Evolutionary conservation across 2,329 filamentous ascomycete species (phyloP).

Genomic region (Epichloe glyceriae): DNA sequence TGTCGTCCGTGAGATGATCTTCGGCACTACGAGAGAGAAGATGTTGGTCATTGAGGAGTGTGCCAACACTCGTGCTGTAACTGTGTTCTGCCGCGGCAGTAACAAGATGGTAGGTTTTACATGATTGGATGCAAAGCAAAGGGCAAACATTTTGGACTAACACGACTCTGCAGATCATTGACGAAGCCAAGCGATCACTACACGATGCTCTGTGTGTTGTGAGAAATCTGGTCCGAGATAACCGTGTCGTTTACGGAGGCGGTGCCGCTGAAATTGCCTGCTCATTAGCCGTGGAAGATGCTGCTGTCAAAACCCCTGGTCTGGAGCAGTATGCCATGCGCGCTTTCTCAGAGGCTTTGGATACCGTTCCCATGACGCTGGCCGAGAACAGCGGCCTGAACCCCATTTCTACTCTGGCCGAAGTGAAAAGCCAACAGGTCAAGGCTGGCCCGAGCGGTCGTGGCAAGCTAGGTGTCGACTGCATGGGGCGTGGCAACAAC

Average conservation of each 20-base stretch:
- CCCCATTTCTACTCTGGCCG: constrained; percentile 87
- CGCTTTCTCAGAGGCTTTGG: constrained; percentile 88
- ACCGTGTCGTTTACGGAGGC: constrained; percentile 93
- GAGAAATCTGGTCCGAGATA: constrained; percentile 88
- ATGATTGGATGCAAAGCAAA: background rate
- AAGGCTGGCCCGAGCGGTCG: constrained; percentile 45
- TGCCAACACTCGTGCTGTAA: constrained; percentile 92
- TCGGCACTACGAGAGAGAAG: constrained; percentile 96
- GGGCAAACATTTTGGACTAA: background rate
- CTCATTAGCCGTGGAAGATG: constrained; percentile 89
- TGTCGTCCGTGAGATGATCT: constrained; percentile 85
- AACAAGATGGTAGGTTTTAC: constrained; percentile 81
- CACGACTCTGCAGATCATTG: constrained; percentile 62
- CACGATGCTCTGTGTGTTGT: constrained; percentile 97
- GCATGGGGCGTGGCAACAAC: constrained; percentile 90
- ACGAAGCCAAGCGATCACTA: constrained; percentile 93
- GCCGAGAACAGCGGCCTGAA: constrained; percentile 95
- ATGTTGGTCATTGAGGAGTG: constrained; percentile 99
- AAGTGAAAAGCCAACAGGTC: constrained; percentile 92
- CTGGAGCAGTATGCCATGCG: constrained; percentile 99
- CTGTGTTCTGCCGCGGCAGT: constrained; percentile 88
- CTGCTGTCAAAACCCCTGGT: constrained; percentile 87
- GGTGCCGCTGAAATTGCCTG: constrained; percentile 96
- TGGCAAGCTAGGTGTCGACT: constrained; percentile 79
- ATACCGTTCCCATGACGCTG: constrained; percentile 86